phyloP scores from a whole-genome alignment of 148 eudicot species.

The Chenopodium suecicum region DNA sequence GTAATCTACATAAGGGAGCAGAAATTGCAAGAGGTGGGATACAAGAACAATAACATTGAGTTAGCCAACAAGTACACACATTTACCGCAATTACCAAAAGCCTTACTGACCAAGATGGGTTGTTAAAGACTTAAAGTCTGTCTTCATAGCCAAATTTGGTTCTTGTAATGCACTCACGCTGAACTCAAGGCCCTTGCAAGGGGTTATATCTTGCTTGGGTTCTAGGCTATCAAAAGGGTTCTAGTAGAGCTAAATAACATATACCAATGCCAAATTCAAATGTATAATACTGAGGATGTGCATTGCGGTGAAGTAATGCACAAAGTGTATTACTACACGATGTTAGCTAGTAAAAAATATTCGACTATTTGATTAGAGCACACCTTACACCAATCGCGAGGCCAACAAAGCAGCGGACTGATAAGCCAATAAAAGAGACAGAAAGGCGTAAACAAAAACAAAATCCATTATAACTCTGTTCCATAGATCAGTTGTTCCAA shows the following conservation, averaged over 20 bases:
- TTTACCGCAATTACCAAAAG: too few relatives aligned
- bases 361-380: background rate
- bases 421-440: background rate
- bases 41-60: too few relatives aligned
- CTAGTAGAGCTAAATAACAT: background rate
- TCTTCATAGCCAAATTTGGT: too few relatives aligned
- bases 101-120: too few relatives aligned
- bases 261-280: background rate
- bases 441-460: too few relatives aligned
- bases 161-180: too few relatives aligned
- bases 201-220: background rate
- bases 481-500: background rate
- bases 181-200: too few relatives aligned
- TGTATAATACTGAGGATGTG: background rate
- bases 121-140: too few relatives aligned
- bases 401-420: background rate
- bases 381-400: too few relatives aligned
- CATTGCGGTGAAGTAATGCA: background rate
- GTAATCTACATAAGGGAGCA: background rate
- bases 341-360: background rate
- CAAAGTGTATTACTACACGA: background rate
- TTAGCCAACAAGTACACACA: too few relatives aligned
- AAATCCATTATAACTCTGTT: background rate
- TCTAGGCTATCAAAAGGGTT: background rate
- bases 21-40: background rate